These are phyloP conservation scores for Myxozyma sirexii DNA, from an alignment of 805 yeast genomes.

Conservation along the genomic window DNA sequence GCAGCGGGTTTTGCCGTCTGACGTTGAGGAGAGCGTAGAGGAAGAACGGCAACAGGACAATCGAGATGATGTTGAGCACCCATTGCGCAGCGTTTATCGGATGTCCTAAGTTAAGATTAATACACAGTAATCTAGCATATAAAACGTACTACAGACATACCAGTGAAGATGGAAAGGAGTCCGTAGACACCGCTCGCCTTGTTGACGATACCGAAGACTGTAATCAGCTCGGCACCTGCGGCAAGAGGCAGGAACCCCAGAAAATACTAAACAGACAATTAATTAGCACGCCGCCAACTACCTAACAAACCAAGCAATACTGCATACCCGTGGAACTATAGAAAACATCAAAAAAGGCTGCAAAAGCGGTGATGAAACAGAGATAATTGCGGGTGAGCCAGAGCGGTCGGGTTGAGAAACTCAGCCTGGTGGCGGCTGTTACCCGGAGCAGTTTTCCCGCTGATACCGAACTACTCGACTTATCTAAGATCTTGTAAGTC, in stretches of 20 bases:
- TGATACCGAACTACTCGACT: too few relatives aligned
- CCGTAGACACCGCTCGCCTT: conserved; percentile 91
- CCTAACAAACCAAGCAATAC: not conserved
- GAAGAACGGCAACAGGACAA: conserved; percentile 65
- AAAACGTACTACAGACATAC: conserved; percentile 19
- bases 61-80: conserved; percentile 70
- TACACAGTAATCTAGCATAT: not conserved
- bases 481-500: too few relatives aligned
- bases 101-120: conserved; percentile 55
- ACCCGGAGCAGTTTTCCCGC: not conserved
- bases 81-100: conserved; percentile 82
- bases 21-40: conserved; percentile 58
- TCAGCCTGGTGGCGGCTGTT: conserved; percentile 4
- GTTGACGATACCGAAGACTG: conserved; percentile 76
- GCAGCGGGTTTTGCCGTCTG: conserved; percentile 58
- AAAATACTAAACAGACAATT: conserved; percentile 45
- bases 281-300: not conserved
- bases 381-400: not conserved
- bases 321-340: conserved; percentile 15
- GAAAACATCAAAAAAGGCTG: conserved; percentile 3
- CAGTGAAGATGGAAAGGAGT: conserved; percentile 76
- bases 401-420: not conserved
- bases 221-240: conserved; percentile 80
- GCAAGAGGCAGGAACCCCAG: conserved; percentile 75
- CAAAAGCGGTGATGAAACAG: not conserved